A percentile compares a stretch with the other conserved stretches of the same genome.
Evolutionary conservation across 805 yeast genomes (phyloP).

Genomic region (Clavispora fructus): DNA sequence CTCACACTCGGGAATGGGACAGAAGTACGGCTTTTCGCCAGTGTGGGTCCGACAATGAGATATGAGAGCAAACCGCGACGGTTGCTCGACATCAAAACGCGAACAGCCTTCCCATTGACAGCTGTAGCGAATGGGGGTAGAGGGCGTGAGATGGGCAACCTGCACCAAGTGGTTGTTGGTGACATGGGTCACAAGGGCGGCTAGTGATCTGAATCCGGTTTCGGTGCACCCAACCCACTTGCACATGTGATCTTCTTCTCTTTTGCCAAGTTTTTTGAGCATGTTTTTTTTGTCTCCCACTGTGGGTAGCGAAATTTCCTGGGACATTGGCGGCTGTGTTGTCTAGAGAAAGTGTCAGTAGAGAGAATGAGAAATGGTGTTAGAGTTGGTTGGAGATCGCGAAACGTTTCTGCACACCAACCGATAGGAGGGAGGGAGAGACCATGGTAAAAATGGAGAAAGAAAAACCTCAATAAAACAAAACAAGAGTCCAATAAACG

Average conservation of each 20-base stretch:
- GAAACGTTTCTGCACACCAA: not conserved
- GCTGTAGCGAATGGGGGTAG: constrained; percentile 32
- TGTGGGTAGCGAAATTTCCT: constrained; percentile 2
- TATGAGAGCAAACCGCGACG: constrained; percentile 52
- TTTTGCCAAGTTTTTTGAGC: constrained; percentile 1
- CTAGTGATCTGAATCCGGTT: constrained; percentile 14
- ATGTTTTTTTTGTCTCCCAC: not conserved
- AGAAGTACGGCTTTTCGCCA: constrained; percentile 56
- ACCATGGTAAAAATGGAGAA: no score
- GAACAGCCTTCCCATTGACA: constrained; percentile 64
- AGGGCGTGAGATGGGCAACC: constrained; percentile 14
- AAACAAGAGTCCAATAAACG: no score
- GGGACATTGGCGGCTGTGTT: constrained; percentile 2
- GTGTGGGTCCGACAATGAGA: constrained; percentile 64
- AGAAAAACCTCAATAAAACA: no score
- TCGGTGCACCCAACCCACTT: constrained; percentile 29
- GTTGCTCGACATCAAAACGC: constrained; percentile 46
- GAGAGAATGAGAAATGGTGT: not conserved
- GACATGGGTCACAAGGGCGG: constrained; percentile 29
- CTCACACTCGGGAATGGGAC: constrained; percentile 63
- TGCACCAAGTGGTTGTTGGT: constrained; percentile 25
- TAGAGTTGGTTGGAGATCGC: not conserved
- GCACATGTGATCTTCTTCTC: constrained; percentile 18
- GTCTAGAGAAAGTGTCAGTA: not conserved
- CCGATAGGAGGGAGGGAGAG: not conserved